Percentiles rank a stretch among this genome's conserved stretches.
These are phyloP conservation scores for Boletales sp. DNA, from an alignment of 768 basidiomycete genomes.

Conservation along the genomic window DNA sequence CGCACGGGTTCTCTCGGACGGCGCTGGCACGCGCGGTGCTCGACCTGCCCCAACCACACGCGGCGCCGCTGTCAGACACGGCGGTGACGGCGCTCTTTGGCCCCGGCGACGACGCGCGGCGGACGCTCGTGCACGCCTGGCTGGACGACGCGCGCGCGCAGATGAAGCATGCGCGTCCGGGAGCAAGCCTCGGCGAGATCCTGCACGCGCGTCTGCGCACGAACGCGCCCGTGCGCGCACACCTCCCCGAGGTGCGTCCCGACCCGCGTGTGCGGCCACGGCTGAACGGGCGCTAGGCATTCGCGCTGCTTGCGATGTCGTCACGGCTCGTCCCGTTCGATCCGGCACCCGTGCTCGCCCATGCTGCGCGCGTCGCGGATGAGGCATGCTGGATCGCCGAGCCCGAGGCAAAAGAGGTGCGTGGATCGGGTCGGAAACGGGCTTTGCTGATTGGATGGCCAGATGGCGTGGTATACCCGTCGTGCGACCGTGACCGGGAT, in stretches of 20 bases:
- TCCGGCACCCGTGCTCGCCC: constrained; percentile 55
- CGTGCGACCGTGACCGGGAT: constrained; percentile 62
- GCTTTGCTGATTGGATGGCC: neutral
- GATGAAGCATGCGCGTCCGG: constrained; percentile 34
- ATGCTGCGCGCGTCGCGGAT: constrained; percentile 61
- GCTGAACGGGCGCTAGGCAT: constrained; percentile 52
- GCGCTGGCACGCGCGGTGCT: constrained; percentile 65
- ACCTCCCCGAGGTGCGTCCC: constrained; percentile 62
- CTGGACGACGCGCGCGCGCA: constrained; percentile 56
- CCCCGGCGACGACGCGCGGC: constrained; percentile 58
- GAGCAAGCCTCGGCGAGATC: constrained; percentile 42
- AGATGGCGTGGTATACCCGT: constrained; percentile 73
- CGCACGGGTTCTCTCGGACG: constrained; percentile 72
- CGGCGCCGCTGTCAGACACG: constrained; percentile 61
- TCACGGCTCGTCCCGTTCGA: constrained; percentile 50
- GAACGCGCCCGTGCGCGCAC: constrained; percentile 62
- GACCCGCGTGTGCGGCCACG: no score
- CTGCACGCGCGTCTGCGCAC: constrained; percentile 54
- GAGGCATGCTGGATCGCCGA: constrained; percentile 61
- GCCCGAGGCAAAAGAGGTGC: constrained; percentile 56
- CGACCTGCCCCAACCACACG: constrained; percentile 44
- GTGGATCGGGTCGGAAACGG: constrained; percentile 11
- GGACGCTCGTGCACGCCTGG: constrained; percentile 70
- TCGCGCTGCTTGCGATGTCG: constrained; percentile 61
- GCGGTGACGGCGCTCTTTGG: constrained; percentile 77